These are phyloP conservation scores for Rhizophora mangle DNA, from an alignment of 345 rosid genomes.

Conservation along the genomic window DNA sequence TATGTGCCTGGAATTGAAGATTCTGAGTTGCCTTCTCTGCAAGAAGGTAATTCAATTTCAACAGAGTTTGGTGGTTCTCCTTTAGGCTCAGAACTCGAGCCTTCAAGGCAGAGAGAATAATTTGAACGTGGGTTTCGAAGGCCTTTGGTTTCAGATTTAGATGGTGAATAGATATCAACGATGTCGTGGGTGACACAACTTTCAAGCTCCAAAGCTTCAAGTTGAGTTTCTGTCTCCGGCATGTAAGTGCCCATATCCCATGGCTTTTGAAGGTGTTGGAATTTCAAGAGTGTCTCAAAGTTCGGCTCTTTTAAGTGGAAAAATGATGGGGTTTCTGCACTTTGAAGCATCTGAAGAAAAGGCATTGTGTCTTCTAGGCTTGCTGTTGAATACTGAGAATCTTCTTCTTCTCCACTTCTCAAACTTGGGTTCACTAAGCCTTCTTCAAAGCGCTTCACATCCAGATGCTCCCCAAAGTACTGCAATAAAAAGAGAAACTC, in stretches of 20 bases:
- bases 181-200: conserved; percentile 63
- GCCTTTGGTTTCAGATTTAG: conserved; percentile 50
- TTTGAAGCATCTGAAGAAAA: conserved; percentile 67
- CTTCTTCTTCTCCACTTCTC: conserved; percentile 37
- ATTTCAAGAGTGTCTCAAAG: conserved; percentile 51
- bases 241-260: conserved; percentile 33
- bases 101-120: conserved; percentile 30
- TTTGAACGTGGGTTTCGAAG: conserved; percentile 31
- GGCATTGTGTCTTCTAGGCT: conserved; percentile 49
- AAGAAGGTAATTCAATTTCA: conserved; percentile 3
- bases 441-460: conserved; percentile 37
- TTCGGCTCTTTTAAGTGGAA: conserved; percentile 52
- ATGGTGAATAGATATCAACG: conserved; percentile 46
- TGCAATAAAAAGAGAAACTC: conserved; percentile 31
- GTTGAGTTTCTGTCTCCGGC: conserved; percentile 36
- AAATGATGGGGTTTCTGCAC: conserved; percentile 43
- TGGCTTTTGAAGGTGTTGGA: conserved; percentile 60
- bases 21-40: conserved; percentile 14
- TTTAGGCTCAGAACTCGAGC: conserved; percentile 34
- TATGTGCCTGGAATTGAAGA: conserved; percentile 23
- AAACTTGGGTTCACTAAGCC: conserved; percentile 29
- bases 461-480: conserved; percentile 48
- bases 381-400: conserved; percentile 22
- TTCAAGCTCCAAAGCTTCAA: conserved; percentile 55
- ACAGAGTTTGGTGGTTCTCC: conserved; percentile 18